Conservation (phyloP, 2,329 filamentous ascomycete genomes). For the Parastagonospora nodorum region DNA sequence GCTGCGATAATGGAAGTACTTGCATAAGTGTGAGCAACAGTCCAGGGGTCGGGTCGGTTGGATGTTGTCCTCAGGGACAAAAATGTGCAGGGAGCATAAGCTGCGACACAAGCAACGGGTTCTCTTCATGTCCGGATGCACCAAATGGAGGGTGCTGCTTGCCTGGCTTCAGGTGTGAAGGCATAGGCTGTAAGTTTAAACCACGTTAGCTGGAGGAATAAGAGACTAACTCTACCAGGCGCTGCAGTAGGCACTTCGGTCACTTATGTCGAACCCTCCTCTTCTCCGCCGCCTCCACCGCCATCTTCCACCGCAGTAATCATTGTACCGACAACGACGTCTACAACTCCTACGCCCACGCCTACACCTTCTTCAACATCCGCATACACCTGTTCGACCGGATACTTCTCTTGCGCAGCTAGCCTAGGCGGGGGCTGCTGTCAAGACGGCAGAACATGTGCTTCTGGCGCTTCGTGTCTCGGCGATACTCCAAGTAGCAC, state of each 20-base stretch:
- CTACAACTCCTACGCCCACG: constrained; percentile 16
- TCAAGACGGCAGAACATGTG: constrained; percentile 52
- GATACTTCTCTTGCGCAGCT: constrained; percentile 53
- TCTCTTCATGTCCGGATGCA: constrained; percentile 67
- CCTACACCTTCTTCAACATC: constrained; percentile 20
- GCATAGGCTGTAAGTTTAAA: constrained; percentile 67
- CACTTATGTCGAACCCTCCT: constrained; percentile 36
- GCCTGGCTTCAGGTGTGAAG: constrained; percentile 70
- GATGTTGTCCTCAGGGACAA: constrained; percentile 72
- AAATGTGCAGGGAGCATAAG: constrained; percentile 68
- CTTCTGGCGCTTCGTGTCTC: constrained; percentile 46
- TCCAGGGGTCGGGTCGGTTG: constrained; percentile 70
- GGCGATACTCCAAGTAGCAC: constrained; percentile 39
- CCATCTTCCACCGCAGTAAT: constrained; percentile 45
- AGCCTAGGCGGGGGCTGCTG: constrained; percentile 57
- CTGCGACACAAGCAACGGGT: constrained; percentile 62
- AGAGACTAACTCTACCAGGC: constrained; percentile 23
- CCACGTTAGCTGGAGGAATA: background rate
- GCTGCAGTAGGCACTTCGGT: constrained; percentile 37
- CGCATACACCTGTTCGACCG: constrained; percentile 52
- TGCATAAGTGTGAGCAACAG: constrained; percentile 58
- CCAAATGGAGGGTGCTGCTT: constrained; percentile 79
- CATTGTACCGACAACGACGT: constrained; percentile 39
- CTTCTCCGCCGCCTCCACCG: constrained; percentile 33
- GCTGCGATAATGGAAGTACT: constrained; percentile 68